phyloP scores from a whole-genome alignment of 1,284 basidiomycete species.

The Filobasidium uniguttulatum region DNA sequence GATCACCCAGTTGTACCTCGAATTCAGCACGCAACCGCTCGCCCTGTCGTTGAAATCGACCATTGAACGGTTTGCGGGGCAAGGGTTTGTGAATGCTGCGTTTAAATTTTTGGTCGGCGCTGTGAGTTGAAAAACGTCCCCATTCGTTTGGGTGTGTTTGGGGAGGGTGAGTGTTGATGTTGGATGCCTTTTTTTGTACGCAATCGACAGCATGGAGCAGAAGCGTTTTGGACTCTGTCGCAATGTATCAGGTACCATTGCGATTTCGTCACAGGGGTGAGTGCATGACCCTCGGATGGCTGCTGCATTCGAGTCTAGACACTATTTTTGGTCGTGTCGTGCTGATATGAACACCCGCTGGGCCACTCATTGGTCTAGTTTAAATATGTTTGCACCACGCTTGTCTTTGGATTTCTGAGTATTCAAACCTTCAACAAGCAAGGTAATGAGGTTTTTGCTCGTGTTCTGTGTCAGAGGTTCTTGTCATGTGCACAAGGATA shows the following conservation, averaged over 20 bases:
- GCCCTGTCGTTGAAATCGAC: background rate
- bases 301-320: no score
- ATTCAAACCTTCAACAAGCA: constrained; percentile 9
- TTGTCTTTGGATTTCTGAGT: constrained; percentile 2
- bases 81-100: constrained; percentile 6
- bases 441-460: constrained; percentile 1
- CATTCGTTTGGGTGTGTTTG: background rate
- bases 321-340: no score
- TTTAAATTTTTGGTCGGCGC: constrained; percentile 8
- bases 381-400: constrained; percentile 6
- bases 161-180: background rate
- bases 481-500: background rate
- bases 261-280: background rate
- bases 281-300: no score
- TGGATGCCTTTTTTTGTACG: background rate
- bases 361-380: background rate
- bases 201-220: constrained; percentile 3
- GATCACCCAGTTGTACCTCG: constrained; percentile 6
- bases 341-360: no score
- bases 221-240: constrained; percentile 7
- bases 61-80: constrained; percentile 2
- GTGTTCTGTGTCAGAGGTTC: background rate
- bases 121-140: no score
- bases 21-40: background rate
- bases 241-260: constrained; percentile 6